Base-by-base conservation (phyloP, 2,329 filamentous ascomycete species). In the Botryotinia calthae region DNA sequence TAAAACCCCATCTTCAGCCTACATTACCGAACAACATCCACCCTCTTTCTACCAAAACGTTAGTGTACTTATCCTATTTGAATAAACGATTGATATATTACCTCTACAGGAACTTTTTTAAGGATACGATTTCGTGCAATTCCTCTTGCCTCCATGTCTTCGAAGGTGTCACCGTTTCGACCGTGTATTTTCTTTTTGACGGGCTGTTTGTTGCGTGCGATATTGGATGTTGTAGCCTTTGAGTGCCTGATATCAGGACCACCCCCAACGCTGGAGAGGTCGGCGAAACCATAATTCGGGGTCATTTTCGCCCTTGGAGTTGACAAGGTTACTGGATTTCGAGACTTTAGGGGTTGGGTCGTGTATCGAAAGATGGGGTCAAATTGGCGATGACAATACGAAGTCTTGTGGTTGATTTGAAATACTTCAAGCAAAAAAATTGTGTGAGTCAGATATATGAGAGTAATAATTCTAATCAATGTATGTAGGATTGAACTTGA, bases 271-370 rank as follows among this genome's bases (percentile, higher is more conserved):
- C 2, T 51, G 48, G 4, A n/a, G 25, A 51, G 12, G 12, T 51
- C 25, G 2, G 5, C 1, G 12, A 1, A 0, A 7, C 1, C 0
- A n/a, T 6, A 7, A n/a, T 14, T 1, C 25, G 5, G n/a, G 25
- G 48, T 1, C 1, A n/a, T n/a, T n/a, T 1, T 7, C 2, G 48
- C 48, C 1, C 48, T 51, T 51, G 25, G 48, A 51, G 5, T 51
- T 51, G 5, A 16, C 5, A 6, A n/a, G 12, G 2, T 51, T 51
- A 2, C 48, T 51, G 25, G 48, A 16, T 51, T 51, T 16, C 3
- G 48, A 51, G 48, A 51, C 12, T 14, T 51, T 16, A 14, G 25
- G 48, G 1, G n/a, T 2, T n/a, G 48, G 25, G 16, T 56, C 14
- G n/a, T 28, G 7, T 6, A 18, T 56, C 28, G n/a, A 14, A 28